phyloP scores from a whole-genome alignment of 257 asterid species.

The Coffea eugenioides region DNA sequence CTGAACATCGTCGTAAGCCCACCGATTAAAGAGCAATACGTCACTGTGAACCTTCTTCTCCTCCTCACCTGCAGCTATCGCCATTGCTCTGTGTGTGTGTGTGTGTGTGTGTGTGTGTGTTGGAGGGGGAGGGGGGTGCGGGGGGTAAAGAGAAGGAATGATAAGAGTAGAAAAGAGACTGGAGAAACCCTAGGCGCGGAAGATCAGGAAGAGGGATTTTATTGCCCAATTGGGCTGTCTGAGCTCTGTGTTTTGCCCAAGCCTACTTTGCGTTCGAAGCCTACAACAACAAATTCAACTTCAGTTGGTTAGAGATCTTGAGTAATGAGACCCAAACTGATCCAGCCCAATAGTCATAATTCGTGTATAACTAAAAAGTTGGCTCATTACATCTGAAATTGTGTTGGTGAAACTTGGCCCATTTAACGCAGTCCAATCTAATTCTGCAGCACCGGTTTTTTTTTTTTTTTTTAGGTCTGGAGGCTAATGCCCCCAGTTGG shows the following conservation, averaged over 20 bases:
- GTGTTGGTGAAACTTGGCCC: no score
- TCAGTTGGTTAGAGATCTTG: no score
- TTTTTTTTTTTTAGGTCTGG: no score
- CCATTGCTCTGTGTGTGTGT: conserved; percentile 3
- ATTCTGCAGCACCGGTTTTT: no score
- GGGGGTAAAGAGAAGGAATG: neutral
- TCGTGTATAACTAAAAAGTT: no score
- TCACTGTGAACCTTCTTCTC: conserved; percentile 38
- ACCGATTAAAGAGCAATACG: conserved; percentile 60
- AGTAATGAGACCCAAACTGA: no score
- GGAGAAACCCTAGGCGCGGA: neutral
- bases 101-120: neutral
- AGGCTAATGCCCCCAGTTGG: no score
- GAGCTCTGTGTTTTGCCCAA: neutral
- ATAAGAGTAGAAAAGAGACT: neutral
- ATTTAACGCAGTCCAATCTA: no score
- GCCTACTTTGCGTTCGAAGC: no score
- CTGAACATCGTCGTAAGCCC: conserved; percentile 72
- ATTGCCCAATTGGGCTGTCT: neutral
- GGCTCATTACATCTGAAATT: no score
- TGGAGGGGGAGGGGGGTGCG: neutral
- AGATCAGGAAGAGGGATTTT: neutral
- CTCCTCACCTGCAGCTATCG: conserved; percentile 12
- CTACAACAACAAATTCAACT: no score
- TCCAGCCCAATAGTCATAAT: no score